phyloP scores from a whole-genome alignment of 2,329 filamentous ascomycete species.

The Xylaria sp. region DNA sequence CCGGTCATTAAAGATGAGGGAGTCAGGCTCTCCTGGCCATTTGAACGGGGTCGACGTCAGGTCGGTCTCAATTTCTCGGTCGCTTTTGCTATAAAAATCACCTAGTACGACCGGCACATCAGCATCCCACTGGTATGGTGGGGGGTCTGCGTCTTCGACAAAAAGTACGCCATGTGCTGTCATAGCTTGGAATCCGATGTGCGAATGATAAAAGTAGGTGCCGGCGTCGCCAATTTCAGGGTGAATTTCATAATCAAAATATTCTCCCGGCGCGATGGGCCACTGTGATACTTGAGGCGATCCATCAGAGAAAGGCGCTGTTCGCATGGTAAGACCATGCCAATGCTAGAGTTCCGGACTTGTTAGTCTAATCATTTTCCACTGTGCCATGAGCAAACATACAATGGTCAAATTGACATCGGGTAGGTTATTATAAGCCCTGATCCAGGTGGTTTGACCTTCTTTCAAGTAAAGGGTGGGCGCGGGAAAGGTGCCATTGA shows the following conservation, averaged over 20 bases:
- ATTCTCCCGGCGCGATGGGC: slow-evolving; percentile 70
- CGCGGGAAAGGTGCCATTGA: slow-evolving; percentile 66
- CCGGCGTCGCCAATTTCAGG: slow-evolving; percentile 65
- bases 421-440: slow-evolving; percentile 67
- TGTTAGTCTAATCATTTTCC: slow-evolving; percentile 26
- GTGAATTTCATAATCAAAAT: slow-evolving; percentile 74
- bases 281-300: slow-evolving; percentile 70
- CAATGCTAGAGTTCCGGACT: slow-evolving; percentile 63
- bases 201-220: slow-evolving; percentile 76
- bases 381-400: slow-evolving; percentile 27
- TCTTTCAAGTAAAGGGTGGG: slow-evolving; percentile 60
- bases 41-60: slow-evolving; percentile 61
- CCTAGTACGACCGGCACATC: slow-evolving; percentile 66
- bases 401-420: slow-evolving; percentile 66
- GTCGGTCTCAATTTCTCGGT: slow-evolving; percentile 62
- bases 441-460: slow-evolving; percentile 64
- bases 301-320: slow-evolving; percentile 73
- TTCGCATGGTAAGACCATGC: slow-evolving; percentile 71
- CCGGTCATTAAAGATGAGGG: slow-evolving; percentile 67
- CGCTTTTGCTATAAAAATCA: slow-evolving; percentile 68
- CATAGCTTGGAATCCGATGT: slow-evolving; percentile 70
- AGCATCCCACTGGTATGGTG: slow-evolving; percentile 71
- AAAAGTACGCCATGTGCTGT: slow-evolving; percentile 68
- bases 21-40: slow-evolving; percentile 69
- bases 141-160: slow-evolving; percentile 60